Conservation (phyloP, 2,329 filamentous ascomycete species). For the Fusarium illudens region DNA sequence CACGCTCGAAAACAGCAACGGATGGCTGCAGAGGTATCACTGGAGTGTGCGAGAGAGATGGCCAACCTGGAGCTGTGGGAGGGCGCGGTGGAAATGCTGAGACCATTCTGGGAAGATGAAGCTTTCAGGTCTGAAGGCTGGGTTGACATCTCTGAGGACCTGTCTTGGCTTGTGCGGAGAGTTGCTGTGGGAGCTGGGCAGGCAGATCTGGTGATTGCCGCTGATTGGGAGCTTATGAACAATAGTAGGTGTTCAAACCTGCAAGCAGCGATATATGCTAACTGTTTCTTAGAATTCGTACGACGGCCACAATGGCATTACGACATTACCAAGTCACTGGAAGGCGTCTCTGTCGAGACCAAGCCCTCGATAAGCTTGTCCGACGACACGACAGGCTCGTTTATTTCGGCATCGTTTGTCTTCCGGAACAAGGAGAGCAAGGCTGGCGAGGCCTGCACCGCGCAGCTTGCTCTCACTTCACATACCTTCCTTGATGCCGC, state of each 20-base stretch:
- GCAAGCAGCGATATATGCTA: conserved; percentile 1
- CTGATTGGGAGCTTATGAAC: conserved; percentile 72
- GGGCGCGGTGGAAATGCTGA: conserved; percentile 61
- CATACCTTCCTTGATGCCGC: conserved; percentile 61
- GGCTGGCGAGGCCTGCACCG: conserved; percentile 66
- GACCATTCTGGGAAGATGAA: conserved; percentile 65
- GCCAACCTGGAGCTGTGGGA: conserved; percentile 61
- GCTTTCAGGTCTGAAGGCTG: conserved; percentile 67
- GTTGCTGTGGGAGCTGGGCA: conserved; percentile 63
- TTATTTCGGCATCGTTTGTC: conserved; percentile 63
- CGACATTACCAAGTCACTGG: conserved; percentile 65
- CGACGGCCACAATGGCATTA: conserved; percentile 67
- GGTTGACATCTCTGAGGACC: conserved; percentile 66
- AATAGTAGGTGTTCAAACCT: conserved; percentile 54
- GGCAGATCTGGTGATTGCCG: conserved; percentile 64
- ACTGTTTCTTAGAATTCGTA: conserved; percentile 57
- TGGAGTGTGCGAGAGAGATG: conserved; percentile 67
- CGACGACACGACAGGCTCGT: conserved; percentile 61
- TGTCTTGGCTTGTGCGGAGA: conserved; percentile 67
- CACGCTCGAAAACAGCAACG: conserved; percentile 62
- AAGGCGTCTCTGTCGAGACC: conserved; percentile 54
- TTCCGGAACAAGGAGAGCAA: conserved; percentile 68
- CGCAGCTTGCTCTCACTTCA: conserved; percentile 67
- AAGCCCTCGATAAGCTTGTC: conserved; percentile 61
- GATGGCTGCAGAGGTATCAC: conserved; percentile 62